These are phyloP conservation scores for Claviceps capensis DNA, from an alignment of 2,329 filamentous ascomycete genomes.

Conservation along the genomic window DNA sequence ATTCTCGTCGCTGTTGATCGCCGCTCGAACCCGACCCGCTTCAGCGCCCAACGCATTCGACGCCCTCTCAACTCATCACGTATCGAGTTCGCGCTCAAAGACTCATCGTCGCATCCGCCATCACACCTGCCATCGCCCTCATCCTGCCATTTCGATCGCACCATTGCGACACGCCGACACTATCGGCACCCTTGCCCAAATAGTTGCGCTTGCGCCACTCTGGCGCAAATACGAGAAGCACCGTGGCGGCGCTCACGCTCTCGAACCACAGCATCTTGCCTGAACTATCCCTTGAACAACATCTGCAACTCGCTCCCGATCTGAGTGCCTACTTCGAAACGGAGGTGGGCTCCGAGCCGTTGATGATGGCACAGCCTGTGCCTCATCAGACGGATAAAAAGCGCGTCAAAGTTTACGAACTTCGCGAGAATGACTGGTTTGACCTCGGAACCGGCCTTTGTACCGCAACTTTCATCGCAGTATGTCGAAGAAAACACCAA, in stretches of 20 bases:
- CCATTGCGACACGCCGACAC: constrained; percentile 1
- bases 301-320: constrained; percentile 41
- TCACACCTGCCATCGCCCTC: constrained; percentile 1
- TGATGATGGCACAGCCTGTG: constrained; percentile 60
- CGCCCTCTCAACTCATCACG: background rate
- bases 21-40: constrained; percentile 5
- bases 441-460: constrained; percentile 96
- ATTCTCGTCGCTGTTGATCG: constrained; percentile 1
- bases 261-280: constrained; percentile 35
- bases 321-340: constrained; percentile 35
- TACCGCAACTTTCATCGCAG: constrained; percentile 59
- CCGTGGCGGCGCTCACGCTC: constrained; percentile 44
- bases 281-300: constrained; percentile 46
- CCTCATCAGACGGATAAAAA: constrained; percentile 56
- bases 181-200: background rate
- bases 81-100: constrained; percentile 8
- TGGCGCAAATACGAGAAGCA: constrained; percentile 20
- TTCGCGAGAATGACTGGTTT: constrained; percentile 98
- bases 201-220: constrained; percentile 7
- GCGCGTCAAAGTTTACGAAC: constrained; percentile 96
- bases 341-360: constrained; percentile 44
- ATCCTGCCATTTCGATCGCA: background rate
- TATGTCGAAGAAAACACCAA: constrained; percentile 30
- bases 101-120: background rate
- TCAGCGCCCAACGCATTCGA: constrained; percentile 1